Percentiles rank a stretch among this genome's conserved stretches.
Evolutionary conservation across 805 yeast species (phyloP).

Genomic region (Kluyveromyces nonfermentans): DNA sequence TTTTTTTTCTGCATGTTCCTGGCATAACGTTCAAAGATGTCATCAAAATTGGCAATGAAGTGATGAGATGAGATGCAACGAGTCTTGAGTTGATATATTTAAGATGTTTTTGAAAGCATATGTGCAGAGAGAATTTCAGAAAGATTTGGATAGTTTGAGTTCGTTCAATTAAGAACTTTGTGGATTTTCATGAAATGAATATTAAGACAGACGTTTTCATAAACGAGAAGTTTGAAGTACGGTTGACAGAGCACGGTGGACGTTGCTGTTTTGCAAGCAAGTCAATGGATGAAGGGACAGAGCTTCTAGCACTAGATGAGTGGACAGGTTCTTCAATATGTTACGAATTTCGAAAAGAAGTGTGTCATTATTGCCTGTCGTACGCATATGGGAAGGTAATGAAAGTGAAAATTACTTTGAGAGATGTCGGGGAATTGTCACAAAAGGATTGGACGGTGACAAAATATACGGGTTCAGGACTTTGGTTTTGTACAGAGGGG

Average conservation of each 20-base stretch:
- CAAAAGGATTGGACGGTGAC: constrained; percentile 8
- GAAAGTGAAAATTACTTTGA: constrained; percentile 31
- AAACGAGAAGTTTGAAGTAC: constrained; percentile 7
- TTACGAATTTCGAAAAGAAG: constrained; percentile 52
- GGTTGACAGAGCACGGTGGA: constrained; percentile 16
- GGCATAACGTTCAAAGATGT: no score
- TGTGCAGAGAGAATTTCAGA: no score
- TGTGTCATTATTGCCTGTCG: constrained; percentile 44
- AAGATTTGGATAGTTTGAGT: no score
- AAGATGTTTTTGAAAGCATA: no score
- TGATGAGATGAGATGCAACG: not conserved
- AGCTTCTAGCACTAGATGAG: constrained; percentile 30
- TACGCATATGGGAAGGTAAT: constrained; percentile 41
- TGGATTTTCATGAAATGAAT: not conserved
- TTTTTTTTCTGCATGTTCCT: no score
- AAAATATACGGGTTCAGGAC: constrained; percentile 31
- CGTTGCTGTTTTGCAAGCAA: constrained; percentile 47
- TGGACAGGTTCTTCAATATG: constrained; percentile 42
- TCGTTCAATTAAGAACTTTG: not conserved
- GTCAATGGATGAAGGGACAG: constrained; percentile 34
- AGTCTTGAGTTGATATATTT: no score
- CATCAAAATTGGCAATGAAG: no score
- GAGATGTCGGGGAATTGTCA: constrained; percentile 5
- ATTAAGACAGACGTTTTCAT: not conserved
- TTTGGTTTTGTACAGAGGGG: constrained; percentile 45